Base-by-base conservation (phyloP, 148 eudicot species). In the Talinum fruticosum region DNA sequence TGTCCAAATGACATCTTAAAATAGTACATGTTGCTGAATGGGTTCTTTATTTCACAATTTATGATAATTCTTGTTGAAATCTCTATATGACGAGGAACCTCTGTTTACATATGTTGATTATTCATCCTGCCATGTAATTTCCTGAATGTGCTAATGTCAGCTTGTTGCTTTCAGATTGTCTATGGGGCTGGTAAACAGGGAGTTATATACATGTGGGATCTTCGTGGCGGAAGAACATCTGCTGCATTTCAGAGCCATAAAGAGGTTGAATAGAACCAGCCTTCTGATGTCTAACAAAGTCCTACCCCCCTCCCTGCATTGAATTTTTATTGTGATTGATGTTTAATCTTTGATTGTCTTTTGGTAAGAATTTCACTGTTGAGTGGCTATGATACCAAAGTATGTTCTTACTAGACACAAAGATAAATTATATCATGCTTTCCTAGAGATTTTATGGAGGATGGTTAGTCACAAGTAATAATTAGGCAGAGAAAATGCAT, bases 191-290 rank as follows among this genome's bases (percentile, higher is more conserved):
- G 74, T 45, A 71, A 71, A 85, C 86, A 84, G 75, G 99, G 99
- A 36, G 77, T 81, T n/a, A 81, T 96, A 81, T 81, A 89, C 69
- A 72, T 88, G 69, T 96, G 99, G 99, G 99, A 96, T 88, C 90
- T 96, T 77, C 94, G 99, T 80, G 97, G 99, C 71, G 99, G 99
- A 87, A 89, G 90, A 83, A 81, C 93, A 69, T 76, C 88, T 57
- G 83, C 90, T 80, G 92, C 93, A 84, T 96, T 96, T 78, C 88
- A 85, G 82, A 90, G 85, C 80, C 88, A 88, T 76, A 91, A 87
- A 83, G 91, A 87, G 97, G 99, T 93, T 62, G 69, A 59, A 65
- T 16, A 66, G 67, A 74, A 69, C 23, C 35, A 28, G 16, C 66
- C 41, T 28, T 54, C 26, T 29, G 57, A 51, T 30, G 18, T 15